Conservation (phyloP, 179 eudicot species). For the Pouteria campechiana region DNA sequence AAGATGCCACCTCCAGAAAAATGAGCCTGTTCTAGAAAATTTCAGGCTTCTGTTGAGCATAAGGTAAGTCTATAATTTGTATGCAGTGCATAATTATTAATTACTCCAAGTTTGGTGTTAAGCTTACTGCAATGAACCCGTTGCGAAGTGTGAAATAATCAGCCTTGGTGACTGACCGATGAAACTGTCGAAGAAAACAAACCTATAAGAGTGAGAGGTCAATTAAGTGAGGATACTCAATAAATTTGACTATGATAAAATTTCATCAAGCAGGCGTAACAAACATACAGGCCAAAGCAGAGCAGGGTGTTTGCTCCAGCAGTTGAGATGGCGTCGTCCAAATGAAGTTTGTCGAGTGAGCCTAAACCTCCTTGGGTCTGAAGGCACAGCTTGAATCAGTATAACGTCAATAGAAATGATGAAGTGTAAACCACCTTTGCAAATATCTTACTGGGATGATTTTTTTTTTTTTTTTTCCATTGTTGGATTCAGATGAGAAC, state of each 20-base stretch:
- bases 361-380: not conserved
- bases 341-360: not conserved
- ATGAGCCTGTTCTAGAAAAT: too few relatives aligned
- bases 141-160: constrained; percentile 38
- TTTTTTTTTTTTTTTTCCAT: not conserved
- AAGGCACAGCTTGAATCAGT: not conserved
- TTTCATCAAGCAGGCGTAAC: not conserved
- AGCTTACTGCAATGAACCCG: constrained; percentile 44
- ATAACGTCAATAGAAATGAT: not conserved
- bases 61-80: too few relatives aligned
- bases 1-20: too few relatives aligned
- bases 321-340: not conserved
- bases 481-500: not conserved
- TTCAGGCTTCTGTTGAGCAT: too few relatives aligned
- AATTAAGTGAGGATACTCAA: not conserved
- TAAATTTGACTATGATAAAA: not conserved
- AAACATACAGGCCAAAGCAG: not conserved
- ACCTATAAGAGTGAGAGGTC: not conserved
- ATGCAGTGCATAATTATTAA: too few relatives aligned
- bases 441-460: not conserved
- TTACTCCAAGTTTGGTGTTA: too few relatives aligned
- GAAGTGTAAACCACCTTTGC: not conserved
- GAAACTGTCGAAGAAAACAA: constrained; percentile 6
- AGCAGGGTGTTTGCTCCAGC: not conserved
- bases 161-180: constrained; percentile 22